Conservation (phyloP, 2,329 filamentous ascomycete species). For the Tolypocladium capitatum region DNA sequence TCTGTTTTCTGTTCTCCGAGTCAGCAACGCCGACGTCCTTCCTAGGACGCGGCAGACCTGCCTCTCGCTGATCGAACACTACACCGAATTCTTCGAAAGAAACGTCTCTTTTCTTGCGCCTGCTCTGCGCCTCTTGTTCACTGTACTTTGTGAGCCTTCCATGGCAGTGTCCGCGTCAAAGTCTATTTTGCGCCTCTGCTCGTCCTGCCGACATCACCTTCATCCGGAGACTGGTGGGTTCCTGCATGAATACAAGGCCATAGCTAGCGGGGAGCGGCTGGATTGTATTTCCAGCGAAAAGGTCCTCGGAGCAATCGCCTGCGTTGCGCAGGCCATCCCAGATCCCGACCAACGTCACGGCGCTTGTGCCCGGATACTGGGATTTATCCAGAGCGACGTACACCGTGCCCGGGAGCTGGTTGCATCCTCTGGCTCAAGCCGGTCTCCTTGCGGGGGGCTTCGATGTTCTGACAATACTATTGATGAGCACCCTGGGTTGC, state of each 20-base stretch:
- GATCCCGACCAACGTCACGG: constrained; percentile 39
- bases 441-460: constrained; percentile 12
- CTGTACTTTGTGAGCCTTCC: constrained; percentile 46
- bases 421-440: constrained; percentile 1
- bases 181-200: constrained; percentile 62
- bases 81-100: constrained; percentile 64
- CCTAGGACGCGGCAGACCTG: constrained; percentile 53
- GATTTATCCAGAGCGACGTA: constrained; percentile 47
- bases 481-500: constrained; percentile 30
- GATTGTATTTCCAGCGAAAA: constrained; percentile 61
- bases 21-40: constrained; percentile 40
- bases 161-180: constrained; percentile 58
- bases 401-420: constrained; percentile 10
- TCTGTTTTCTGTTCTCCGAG: constrained; percentile 40
- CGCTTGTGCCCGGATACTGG: constrained; percentile 44
- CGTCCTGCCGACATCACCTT: constrained; percentile 58
- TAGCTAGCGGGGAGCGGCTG: constrained; percentile 38
- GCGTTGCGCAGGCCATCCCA: constrained; percentile 59
- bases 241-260: constrained; percentile 55
- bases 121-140: constrained; percentile 63
- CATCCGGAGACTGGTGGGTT: constrained; percentile 55
- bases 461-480: constrained; percentile 15
- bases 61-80: constrained; percentile 56
- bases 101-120: constrained; percentile 54
- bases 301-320: constrained; percentile 60